These are phyloP conservation scores for Talaromyces sp. DNA, from an alignment of 2,329 filamentous ascomycete genomes.

Conservation along the genomic window DNA sequence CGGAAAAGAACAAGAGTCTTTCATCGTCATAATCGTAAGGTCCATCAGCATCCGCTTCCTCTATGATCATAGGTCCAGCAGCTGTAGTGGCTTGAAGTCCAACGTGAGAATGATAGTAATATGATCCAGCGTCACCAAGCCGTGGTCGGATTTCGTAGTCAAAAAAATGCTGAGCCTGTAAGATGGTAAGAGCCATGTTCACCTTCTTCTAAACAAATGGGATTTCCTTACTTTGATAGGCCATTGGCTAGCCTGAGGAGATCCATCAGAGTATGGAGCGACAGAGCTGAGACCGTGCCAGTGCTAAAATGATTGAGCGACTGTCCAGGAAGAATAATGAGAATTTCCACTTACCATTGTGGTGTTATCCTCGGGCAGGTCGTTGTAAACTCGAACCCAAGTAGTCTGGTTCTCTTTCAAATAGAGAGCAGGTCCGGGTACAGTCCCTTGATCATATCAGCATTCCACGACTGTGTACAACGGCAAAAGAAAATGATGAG, in stretches of 20 bases:
- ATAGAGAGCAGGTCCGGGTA: conserved; percentile 13
- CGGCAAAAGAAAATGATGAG: too few relatives aligned
- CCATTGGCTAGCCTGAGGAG: conserved; percentile 60
- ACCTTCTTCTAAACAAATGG: not conserved
- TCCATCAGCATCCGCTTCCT: conserved; percentile 41
- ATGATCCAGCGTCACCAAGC: conserved; percentile 56
- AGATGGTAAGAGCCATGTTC: too few relatives aligned
- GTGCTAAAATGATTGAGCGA: conserved; percentile 44
- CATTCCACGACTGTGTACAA: not conserved
- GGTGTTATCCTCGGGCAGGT: conserved; percentile 51
- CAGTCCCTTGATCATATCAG: not conserved
- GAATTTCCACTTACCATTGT: conserved; percentile 47
- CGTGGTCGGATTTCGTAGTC: conserved; percentile 62
- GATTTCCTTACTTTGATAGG: conserved; percentile 52
- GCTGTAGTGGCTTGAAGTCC: conserved; percentile 60
- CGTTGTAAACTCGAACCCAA: conserved; percentile 60
- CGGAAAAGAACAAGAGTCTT: conserved; percentile 52
- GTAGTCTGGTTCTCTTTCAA: conserved; percentile 16
- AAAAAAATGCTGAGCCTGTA: conserved; percentile 50
- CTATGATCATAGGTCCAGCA: conserved; percentile 55
- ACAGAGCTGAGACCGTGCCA: conserved; percentile 63
- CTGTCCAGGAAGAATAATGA: not conserved
- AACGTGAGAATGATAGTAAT: conserved; percentile 67
- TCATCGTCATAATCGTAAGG: conserved; percentile 64
- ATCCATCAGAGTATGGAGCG: conserved; percentile 62